Evolutionary conservation across 2,329 filamentous ascomycete species (phyloP), one percentile per base, ranked within the genome.

Genomic region (Didymella pinodella): DNA sequence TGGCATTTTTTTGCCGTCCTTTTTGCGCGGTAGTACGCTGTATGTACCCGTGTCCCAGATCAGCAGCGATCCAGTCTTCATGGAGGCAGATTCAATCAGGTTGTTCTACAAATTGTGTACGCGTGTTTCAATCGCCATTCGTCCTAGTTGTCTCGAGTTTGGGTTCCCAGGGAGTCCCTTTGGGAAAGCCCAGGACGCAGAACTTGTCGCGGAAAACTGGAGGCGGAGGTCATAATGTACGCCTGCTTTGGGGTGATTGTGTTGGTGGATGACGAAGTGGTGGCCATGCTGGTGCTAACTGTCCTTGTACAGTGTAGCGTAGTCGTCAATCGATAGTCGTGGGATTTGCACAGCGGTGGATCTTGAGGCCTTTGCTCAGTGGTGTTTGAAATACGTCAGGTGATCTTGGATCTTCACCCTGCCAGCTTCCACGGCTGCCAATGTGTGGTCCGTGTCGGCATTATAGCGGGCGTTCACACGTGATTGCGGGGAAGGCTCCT

Each of bases 181-280:
- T 0, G 79, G 79, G 4, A 81, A 59, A 0, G 78, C 77, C 55
- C 78, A 91, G 59, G 85, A 89, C 11, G 85, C 83, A 26, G 87
- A 88, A 68, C 88, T 90, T 0, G 84, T 83, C 57, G 83, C 81
- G 29, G 89, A 91, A 71, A 91, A 88, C 72, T 91, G 88, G 18
- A 91, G 78, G 2, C 89, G 82, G 20, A 91, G 80, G 73, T 91
- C 89, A 78, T 91, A 90, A 70, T 89, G 86, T 1, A 83, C 82
- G 25, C 89, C 88, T 10, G 89, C 87, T 43, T 90, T 73, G 1
- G 89, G 89, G 70, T 91, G 89, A 68, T 90, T 88, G 70, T 92
- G 88, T 69, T 92, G 88, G 72, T 91, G 88, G 36, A 91, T 82
- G 50, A 91, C 85, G 68, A 91, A 91, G 36, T 80, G 77, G 22